Percentiles rank a stretch among this genome's conserved stretches.
These are phyloP conservation scores for Lentinula sp. DNA, from an alignment of 768 basidiomycete genomes.

Conservation along the genomic window DNA sequence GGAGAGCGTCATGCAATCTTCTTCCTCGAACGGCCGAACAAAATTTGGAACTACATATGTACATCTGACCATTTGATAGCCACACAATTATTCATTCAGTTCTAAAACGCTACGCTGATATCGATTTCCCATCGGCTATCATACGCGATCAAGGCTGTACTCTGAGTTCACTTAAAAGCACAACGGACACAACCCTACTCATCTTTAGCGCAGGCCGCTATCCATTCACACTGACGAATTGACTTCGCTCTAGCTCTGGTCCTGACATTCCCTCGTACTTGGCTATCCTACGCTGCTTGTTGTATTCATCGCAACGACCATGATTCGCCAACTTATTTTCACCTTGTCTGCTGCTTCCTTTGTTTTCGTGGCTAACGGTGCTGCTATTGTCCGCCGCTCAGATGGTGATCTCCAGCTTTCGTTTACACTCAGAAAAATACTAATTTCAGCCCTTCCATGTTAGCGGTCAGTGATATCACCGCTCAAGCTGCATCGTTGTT, in stretches of 20 bases:
- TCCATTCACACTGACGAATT: background rate
- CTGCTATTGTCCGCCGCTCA: background rate
- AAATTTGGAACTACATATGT: no score
- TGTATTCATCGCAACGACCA: background rate
- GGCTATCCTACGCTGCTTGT: background rate
- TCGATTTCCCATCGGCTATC: background rate
- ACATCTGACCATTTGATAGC: no score
- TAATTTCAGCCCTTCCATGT: no score
- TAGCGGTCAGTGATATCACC: background rate
- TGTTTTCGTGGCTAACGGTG: background rate
- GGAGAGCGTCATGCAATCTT: no score
- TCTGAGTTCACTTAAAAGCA: background rate
- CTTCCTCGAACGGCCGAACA: no score
- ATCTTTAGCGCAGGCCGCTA: constrained; percentile 1
- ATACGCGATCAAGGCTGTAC: background rate
- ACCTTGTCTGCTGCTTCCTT: background rate
- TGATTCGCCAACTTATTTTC: background rate
- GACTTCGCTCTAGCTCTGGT: background rate
- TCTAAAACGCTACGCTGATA: background rate
- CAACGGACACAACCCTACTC: background rate
- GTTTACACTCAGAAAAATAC: no score
- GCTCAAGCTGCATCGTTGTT: background rate
- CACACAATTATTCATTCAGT: no score
- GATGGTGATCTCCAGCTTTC: background rate
- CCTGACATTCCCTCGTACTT: background rate